These are phyloP conservation scores for Auriculariales sp. DNA, from an alignment of 768 basidiomycete species.

Conservation along the genomic window DNA sequence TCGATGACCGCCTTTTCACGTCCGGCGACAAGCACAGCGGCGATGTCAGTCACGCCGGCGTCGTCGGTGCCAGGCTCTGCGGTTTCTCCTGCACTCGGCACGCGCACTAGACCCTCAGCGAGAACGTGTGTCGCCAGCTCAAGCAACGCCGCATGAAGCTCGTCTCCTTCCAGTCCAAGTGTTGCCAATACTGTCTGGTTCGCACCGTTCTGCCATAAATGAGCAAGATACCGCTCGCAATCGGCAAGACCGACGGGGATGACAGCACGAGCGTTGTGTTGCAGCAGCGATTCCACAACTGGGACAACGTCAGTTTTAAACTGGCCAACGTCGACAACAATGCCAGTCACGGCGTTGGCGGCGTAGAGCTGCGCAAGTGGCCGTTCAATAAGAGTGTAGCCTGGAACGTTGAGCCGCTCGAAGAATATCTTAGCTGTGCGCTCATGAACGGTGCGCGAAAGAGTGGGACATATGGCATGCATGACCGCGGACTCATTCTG, in stretches of 20 bases:
- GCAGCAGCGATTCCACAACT: conserved; percentile 56
- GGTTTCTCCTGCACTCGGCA: conserved; percentile 62
- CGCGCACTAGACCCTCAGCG: conserved; percentile 50
- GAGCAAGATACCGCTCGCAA: conserved; percentile 64
- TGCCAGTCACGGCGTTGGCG: conserved; percentile 49
- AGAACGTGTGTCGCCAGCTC: conserved; percentile 53
- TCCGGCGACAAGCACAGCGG: conserved; percentile 81
- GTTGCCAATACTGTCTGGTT: conserved; percentile 50
- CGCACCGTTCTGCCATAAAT: conserved; percentile 37
- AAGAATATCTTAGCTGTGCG: conserved; percentile 75
- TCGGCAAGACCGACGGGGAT: conserved; percentile 53
- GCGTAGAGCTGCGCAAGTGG: conserved; percentile 78
- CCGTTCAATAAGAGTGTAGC: conserved; percentile 65
- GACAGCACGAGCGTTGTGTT: conserved; percentile 37
- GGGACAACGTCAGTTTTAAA: conserved; percentile 65
- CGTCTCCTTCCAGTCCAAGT: conserved; percentile 28
- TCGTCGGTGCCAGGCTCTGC: conserved; percentile 41
- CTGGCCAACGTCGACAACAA: conserved; percentile 72
- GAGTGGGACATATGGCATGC: conserved; percentile 49
- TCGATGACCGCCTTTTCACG: conserved; percentile 83
- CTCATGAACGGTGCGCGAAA: conserved; percentile 56
- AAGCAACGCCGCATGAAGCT: conserved; percentile 35
- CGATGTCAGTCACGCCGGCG: conserved; percentile 80
- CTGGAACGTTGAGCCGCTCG: conserved; percentile 83
- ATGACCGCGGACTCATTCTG: conserved; percentile 83